phyloP scores from a whole-genome alignment of 2,329 filamentous ascomycete genomes.

The Plenodomus lindquistii region DNA sequence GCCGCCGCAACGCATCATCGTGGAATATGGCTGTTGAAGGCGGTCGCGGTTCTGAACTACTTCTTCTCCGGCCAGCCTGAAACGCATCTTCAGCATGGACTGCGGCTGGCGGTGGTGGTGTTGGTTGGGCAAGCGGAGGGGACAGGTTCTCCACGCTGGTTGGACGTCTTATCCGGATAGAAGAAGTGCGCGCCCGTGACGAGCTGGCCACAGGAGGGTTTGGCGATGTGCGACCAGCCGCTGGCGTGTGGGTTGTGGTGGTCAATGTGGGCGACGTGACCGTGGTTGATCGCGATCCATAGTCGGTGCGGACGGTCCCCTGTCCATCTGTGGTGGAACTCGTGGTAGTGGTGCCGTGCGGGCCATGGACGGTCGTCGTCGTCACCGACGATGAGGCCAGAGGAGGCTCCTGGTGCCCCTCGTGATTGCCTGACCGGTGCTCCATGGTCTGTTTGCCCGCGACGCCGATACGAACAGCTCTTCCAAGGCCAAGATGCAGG shows the following conservation, averaged over 20 bases:
- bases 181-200: conserved; percentile 24
- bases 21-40: conserved; percentile 25
- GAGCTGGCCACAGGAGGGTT: conserved; percentile 7
- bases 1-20: conserved; percentile 31
- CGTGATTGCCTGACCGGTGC: conserved; percentile 7
- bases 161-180: conserved; percentile 35
- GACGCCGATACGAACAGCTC: background rate
- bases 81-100: conserved; percentile 12
- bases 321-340: conserved; percentile 22
- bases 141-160: conserved; percentile 7
- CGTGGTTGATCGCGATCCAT: conserved; percentile 30
- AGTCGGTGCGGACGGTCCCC: conserved; percentile 24
- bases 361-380: conserved; percentile 33
- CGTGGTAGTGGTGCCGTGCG: conserved; percentile 33
- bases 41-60: conserved; percentile 39
- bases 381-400: conserved; percentile 23
- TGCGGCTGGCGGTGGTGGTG: conserved; percentile 4
- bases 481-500: background rate
- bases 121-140: conserved; percentile 3
- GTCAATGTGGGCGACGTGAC: conserved; percentile 34
- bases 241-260: conserved; percentile 25
- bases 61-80: conserved; percentile 31
- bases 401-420: conserved; percentile 1
- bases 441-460: conserved; percentile 12
- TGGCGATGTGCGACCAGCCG: conserved; percentile 12